phyloP scores from a whole-genome alignment of 352 stramenopile genomes.

The Globisporangium nunn region DNA sequence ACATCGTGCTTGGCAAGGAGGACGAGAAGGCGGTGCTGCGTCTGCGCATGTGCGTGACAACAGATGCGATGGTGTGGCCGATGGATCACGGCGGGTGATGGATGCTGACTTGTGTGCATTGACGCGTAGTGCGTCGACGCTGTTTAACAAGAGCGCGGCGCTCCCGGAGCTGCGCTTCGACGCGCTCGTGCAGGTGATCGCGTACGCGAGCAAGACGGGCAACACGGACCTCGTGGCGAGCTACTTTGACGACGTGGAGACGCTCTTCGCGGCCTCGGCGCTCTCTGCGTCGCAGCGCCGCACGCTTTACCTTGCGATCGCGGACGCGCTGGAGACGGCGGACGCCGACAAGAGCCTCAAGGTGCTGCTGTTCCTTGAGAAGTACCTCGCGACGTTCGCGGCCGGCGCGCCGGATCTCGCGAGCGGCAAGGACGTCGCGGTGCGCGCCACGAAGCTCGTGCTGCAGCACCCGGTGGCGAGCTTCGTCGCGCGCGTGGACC shows the following conservation, averaged over 20 bases:
- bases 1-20: slow-evolving; percentile 29
- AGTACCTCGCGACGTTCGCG: slow-evolving; percentile 60
- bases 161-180: slow-evolving; percentile 66
- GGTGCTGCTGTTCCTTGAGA: slow-evolving; percentile 64
- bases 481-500: slow-evolving; percentile 86
- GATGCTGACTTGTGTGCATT: slow-evolving; percentile 3
- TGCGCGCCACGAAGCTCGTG: slow-evolving; percentile 78
- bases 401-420: slow-evolving; percentile 45
- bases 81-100: no score
- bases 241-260: slow-evolving; percentile 68
- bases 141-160: slow-evolving; percentile 69
- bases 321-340: slow-evolving; percentile 43
- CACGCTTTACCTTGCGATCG: slow-evolving; percentile 59
- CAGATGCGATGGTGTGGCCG: no score
- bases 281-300: slow-evolving; percentile 45
- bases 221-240: slow-evolving; percentile 53
- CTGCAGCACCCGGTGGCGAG: slow-evolving; percentile 87
- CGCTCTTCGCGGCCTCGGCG: slow-evolving; percentile 35
- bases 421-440: slow-evolving; percentile 64
- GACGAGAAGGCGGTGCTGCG: slow-evolving; percentile 61
- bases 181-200: slow-evolving; percentile 49
- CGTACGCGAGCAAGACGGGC: slow-evolving; percentile 45
- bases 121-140: slow-evolving; percentile 31
- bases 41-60: slow-evolving; percentile 45
- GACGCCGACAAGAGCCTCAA: slow-evolving; percentile 36